A percentile compares a stretch with the other conserved stretches of the same genome.
phyloP scores from a whole-genome alignment of 495 filamentous ascomycete genomes.

The Podospora tetraspora region DNA sequence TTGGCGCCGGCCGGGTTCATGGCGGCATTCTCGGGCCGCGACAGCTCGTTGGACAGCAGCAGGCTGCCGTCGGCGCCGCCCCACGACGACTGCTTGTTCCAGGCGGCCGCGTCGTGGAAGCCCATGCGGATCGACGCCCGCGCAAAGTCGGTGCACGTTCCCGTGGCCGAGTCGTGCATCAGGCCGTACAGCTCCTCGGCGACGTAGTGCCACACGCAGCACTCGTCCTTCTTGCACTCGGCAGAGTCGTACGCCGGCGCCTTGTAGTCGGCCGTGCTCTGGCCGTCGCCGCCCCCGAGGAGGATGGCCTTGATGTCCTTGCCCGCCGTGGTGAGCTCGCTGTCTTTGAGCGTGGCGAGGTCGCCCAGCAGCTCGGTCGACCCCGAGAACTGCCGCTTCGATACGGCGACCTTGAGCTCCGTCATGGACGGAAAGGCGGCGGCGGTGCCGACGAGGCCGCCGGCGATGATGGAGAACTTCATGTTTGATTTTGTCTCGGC shows the following conservation, averaged over 20 bases:
- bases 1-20: slow-evolving; percentile 20
- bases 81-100: slow-evolving; percentile 19
- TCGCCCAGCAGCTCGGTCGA: slow-evolving; percentile 4
- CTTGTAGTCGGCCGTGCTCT: neutral
- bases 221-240: slow-evolving; percentile 21
- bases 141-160: slow-evolving; percentile 24
- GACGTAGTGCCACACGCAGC: slow-evolving; percentile 31
- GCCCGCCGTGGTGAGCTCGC: neutral
- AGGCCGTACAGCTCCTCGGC: slow-evolving; percentile 24
- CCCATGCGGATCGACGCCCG: slow-evolving; percentile 31
- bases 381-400: neutral
- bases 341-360: neutral
- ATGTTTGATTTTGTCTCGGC: too few relatives aligned
- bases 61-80: slow-evolving; percentile 32
- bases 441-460: neutral
- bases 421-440: slow-evolving; percentile 2
- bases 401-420: neutral
- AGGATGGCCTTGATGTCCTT: slow-evolving; percentile 3
- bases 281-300: neutral
- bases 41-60: slow-evolving; percentile 25
- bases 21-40: slow-evolving; percentile 25
- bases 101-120: slow-evolving; percentile 35
- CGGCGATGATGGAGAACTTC: too few relatives aligned
- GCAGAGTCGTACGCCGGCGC: neutral
- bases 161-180: slow-evolving; percentile 16